Percentiles rank a stretch among this genome's conserved stretches.
These are phyloP conservation scores for Taxawa tesnikishii DNA, from an alignment of 2,329 filamentous ascomycete species.

Conservation along the genomic window DNA sequence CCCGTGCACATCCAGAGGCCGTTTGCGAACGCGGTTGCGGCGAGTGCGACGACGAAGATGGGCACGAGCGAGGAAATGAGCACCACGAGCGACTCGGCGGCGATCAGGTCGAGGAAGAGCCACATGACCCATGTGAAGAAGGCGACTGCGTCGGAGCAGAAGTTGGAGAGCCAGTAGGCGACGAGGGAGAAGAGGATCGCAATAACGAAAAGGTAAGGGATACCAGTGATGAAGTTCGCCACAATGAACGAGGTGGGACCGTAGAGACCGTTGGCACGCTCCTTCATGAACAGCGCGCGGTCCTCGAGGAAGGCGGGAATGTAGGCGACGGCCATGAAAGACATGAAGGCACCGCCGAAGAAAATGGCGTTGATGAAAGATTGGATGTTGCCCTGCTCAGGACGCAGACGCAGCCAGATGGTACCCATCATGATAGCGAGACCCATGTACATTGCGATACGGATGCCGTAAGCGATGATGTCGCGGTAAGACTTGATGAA, in stretches of 20 bases:
- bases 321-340: constrained; percentile 57
- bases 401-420: constrained; percentile 63
- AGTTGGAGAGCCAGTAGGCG: constrained; percentile 70
- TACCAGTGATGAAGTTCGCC: constrained; percentile 69
- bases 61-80: constrained; percentile 61
- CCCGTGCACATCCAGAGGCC: constrained; percentile 82
- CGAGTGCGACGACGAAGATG: constrained; percentile 68
- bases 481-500: constrained; percentile 80
- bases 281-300: constrained; percentile 58
- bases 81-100: constrained; percentile 72
- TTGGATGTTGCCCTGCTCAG: constrained; percentile 61
- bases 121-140: constrained; percentile 75
- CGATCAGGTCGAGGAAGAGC: constrained; percentile 74
- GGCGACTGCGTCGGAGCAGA: constrained; percentile 48
- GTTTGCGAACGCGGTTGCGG: constrained; percentile 73
- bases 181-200: constrained; percentile 62
- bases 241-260: constrained; percentile 60
- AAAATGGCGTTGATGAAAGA: constrained; percentile 71
- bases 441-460: constrained; percentile 69
- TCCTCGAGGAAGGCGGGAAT: constrained; percentile 77
- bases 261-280: constrained; percentile 71
- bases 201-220: constrained; percentile 69
- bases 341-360: constrained; percentile 41
- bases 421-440: constrained; percentile 82
- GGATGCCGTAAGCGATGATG: constrained; percentile 71